Base-by-base conservation (phyloP, 208 protist genomes). In the Trypanosoma mega region DNA sequence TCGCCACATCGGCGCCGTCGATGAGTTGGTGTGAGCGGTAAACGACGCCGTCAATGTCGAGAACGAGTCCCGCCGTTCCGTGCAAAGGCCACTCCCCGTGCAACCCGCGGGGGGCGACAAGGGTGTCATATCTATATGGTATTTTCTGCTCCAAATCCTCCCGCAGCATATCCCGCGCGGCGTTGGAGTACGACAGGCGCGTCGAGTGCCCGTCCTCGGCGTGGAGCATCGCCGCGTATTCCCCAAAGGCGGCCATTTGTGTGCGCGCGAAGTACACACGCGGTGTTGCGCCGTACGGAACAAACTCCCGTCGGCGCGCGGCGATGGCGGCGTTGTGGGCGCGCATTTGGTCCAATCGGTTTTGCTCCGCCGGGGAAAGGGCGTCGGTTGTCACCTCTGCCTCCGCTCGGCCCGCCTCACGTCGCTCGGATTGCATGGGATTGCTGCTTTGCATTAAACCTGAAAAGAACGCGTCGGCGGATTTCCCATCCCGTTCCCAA, bases 31-130 rank as follows among this genome's bases (percentile, higher is more conserved):
- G 52, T 37, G 80, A 76, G 34, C 86, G 80, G 57, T 80, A 74
- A 8, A 96, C 64, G 12, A 93, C 86, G 21, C 90, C 90, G 49
- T 96, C 86, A 30, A 96, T 78, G 54, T 96, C 90, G 55, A 96
- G 66, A 50, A 96, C 86, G 23, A 93, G 49, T 5, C 81, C 90
- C 14, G 75, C 75, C 0, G 77, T 85, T 18, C 86, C 86, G 73
- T 92, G 84, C 23, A 96, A 45, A 6, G 90, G 90, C 84, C 84
- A 96, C 21, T 55, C 61, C n/a, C 24, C 11, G 11, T 46, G 9
- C 2, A 20, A 14, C 2, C 47, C 54, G 24, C 26, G 37, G 0
- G 63, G 63, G 0, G 72, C 60, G 18, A 86, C 71, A 57, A 68
- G 87, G 0, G 61, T 36, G 27, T 74, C 63, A 59, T 88, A 92